phyloP scores from a whole-genome alignment of 495 filamentous ascomycete genomes.

The Neurospora discreta region DNA sequence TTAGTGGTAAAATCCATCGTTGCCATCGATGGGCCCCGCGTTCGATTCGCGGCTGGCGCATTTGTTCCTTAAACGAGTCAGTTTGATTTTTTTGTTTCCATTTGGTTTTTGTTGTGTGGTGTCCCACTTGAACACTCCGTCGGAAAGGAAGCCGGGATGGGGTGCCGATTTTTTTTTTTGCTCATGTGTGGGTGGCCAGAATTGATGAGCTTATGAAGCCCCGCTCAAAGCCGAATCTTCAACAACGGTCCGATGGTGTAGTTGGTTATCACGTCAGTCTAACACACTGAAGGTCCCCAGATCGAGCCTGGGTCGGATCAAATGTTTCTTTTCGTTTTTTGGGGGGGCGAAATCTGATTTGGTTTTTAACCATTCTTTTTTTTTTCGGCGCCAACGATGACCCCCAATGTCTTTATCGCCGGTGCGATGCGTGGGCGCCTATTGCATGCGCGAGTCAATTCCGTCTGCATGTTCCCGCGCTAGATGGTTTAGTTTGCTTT shows the following conservation, averaged over 20 bases:
- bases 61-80: background rate
- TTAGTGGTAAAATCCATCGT: constrained; percentile 46
- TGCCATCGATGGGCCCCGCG: constrained; percentile 43
- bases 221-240: background rate
- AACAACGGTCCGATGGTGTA: background rate
- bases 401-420: background rate
- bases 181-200: too few species aligned
- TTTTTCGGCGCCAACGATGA: background rate
- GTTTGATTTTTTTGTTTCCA: background rate
- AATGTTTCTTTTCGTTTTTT: constrained; percentile 8
- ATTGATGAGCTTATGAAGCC: too few species aligned
- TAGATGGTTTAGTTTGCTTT: too few species aligned
- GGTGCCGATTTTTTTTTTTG: too few species aligned
- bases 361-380: background rate
- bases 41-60: constrained; percentile 41
- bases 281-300: background rate
- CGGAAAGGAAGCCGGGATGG: too few species aligned
- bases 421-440: too few species aligned
- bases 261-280: background rate
- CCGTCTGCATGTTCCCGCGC: background rate
- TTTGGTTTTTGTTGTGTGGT: background rate
- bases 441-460: too few species aligned
- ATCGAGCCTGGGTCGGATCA: constrained; percentile 6
- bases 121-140: background rate
- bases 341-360: background rate